Percentiles rank a stretch among this genome's conserved stretches.
Evolutionary conservation across 176 grass and related monocot genomes (phyloP).

Genomic region (Ensete glaucum): DNA sequence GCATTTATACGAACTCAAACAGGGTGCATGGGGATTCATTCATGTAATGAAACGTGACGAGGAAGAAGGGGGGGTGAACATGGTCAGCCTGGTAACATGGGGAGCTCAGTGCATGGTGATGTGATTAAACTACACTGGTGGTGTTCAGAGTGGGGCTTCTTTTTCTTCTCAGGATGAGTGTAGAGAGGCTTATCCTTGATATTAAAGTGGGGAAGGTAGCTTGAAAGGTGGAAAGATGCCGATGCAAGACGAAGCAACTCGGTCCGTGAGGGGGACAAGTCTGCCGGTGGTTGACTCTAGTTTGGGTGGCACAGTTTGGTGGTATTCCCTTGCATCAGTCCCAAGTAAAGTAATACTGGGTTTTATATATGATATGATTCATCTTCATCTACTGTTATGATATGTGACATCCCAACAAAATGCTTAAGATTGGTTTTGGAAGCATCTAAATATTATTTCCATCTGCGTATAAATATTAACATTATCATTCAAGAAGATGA

Average conservation of each 20-base stretch:
- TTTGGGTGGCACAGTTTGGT: constrained; percentile 7
- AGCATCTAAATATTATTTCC: too few species aligned
- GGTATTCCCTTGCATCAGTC: not conserved
- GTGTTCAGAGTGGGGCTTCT: not conserved
- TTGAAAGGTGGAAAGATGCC: constrained; percentile 1
- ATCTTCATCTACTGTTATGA: too few species aligned
- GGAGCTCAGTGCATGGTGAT: not conserved
- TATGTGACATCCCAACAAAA: too few species aligned
- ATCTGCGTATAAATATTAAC: too few species aligned
- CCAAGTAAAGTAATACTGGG: not conserved
- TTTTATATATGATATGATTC: too few species aligned
- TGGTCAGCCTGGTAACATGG: not conserved
- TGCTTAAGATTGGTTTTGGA: too few species aligned
- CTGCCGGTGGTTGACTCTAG: constrained; percentile 1
- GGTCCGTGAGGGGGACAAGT: not conserved
- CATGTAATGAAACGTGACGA: not conserved
- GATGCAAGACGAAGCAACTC: not conserved
- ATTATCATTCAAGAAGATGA: too few species aligned
- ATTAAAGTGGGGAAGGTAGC: not conserved
- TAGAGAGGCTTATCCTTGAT: not conserved
- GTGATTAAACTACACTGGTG: not conserved
- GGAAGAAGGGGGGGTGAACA: not conserved
- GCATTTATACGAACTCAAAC: not conserved
- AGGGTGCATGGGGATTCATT: not conserved
- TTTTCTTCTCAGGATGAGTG: not conserved